A percentile compares a stretch with the other conserved stretches of the same genome.
Conservation (phyloP, 257 asterid genomes). For the Penstemon barbatus region DNA sequence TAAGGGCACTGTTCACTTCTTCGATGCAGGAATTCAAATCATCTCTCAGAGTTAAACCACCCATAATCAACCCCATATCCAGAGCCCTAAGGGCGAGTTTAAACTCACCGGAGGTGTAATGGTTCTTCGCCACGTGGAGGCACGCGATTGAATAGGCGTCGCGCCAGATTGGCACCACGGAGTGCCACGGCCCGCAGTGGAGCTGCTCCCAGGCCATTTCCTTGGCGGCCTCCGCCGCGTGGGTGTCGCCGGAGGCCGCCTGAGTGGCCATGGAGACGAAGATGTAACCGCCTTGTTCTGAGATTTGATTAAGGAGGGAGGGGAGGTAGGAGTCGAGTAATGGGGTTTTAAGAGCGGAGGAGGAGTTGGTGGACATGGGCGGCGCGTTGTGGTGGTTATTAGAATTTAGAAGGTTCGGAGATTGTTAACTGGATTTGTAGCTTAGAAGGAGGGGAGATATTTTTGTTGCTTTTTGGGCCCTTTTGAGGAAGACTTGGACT, state of each 20-base stretch:
- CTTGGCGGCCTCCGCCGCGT: constrained; percentile 91
- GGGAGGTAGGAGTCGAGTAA: constrained; percentile 52
- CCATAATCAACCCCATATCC: constrained; percentile 96
- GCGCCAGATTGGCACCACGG: constrained; percentile 88
- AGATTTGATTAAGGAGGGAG: constrained; percentile 49
- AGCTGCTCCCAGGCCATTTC: constrained; percentile 99
- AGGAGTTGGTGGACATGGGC: constrained; percentile 31
- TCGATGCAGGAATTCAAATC: constrained; percentile 56
- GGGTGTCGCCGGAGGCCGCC: constrained; percentile 74
- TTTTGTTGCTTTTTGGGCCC: constrained; percentile 20
- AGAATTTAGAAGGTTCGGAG: constrained; percentile 30
- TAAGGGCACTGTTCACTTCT: constrained; percentile 36
- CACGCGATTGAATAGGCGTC: constrained; percentile 94
- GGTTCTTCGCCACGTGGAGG: constrained; percentile 69
- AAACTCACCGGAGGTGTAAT: constrained; percentile 54
- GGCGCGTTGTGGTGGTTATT: constrained; percentile 22
- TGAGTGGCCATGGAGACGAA: constrained; percentile 61
- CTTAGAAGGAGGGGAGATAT: constrained; percentile 30
- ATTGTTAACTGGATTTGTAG: not conserved
- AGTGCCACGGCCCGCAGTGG: constrained; percentile 96
- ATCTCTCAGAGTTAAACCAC: constrained; percentile 64
- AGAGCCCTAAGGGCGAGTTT: constrained; percentile 55
- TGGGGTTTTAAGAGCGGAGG: constrained; percentile 62
- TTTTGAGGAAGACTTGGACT: constrained; percentile 17
- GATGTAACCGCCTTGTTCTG: constrained; percentile 87